A percentile compares a stretch with the other conserved stretches of the same genome.
phyloP scores from a whole-genome alignment of 2,329 filamentous ascomycete species.

The Penicillium frequentans region DNA sequence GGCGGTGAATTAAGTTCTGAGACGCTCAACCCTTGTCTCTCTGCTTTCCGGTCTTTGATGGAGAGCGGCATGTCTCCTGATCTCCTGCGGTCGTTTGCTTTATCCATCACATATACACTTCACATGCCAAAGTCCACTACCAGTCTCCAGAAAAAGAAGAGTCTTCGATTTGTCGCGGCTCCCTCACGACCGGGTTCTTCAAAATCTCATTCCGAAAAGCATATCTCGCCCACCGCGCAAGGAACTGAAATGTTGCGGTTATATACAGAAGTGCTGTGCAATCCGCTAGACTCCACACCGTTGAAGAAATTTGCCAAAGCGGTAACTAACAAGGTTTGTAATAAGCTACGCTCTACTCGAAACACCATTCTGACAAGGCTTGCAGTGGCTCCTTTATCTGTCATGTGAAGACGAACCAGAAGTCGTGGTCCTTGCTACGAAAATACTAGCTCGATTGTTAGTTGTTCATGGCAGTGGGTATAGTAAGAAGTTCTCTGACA shows the following conservation, averaged over 20 bases:
- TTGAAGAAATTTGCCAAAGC: constrained; percentile 89
- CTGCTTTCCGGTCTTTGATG: constrained; percentile 76
- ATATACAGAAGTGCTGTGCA: constrained; percentile 76
- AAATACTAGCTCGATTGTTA: constrained; percentile 79
- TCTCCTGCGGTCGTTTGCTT: constrained; percentile 78
- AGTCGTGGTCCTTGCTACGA: constrained; percentile 76
- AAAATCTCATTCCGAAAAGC: constrained; percentile 34
- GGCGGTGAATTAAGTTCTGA: constrained; percentile 73
- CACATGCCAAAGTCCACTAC: constrained; percentile 58
- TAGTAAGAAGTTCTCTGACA: constrained; percentile 79
- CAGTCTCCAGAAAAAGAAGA: constrained; percentile 49
- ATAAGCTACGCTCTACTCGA: neutral
- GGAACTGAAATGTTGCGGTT: constrained; percentile 74
- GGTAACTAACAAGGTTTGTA: constrained; percentile 84
- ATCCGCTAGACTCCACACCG: constrained; percentile 64
- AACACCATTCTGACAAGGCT: constrained; percentile 7
- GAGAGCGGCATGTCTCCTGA: constrained; percentile 80
- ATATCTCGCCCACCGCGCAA: constrained; percentile 64
- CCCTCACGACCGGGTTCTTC: constrained; percentile 30
- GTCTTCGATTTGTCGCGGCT: constrained; percentile 36
- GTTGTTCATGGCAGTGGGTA: constrained; percentile 80
- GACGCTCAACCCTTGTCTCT: constrained; percentile 73
- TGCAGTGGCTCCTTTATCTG: constrained; percentile 85
- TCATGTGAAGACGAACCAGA: constrained; percentile 83
- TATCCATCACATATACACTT: constrained; percentile 91